Percentiles rank a stretch among this genome's conserved stretches.
Evolutionary conservation across 2,329 filamentous ascomycete genomes (phyloP).

Genomic region (Cercospora citrullina): DNA sequence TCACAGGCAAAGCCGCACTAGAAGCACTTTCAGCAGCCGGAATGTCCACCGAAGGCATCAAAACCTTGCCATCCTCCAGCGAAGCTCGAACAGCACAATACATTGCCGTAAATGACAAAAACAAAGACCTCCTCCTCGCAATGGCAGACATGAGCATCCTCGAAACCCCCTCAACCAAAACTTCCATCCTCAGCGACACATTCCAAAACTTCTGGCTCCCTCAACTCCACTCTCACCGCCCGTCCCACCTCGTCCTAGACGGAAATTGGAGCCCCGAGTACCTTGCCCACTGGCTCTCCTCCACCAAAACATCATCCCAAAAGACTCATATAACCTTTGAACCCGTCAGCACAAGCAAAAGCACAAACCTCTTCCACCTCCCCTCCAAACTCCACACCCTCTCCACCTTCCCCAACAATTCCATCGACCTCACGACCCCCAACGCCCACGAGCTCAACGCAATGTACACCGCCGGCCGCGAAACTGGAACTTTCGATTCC

Average conservation of each 20-base stretch:
- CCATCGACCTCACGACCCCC: slow-evolving; percentile 75
- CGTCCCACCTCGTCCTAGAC: slow-evolving; percentile 81
- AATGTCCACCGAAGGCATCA: slow-evolving; percentile 65
- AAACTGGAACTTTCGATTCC: slow-evolving; percentile 66
- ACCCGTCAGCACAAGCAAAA: slow-evolving; percentile 82
- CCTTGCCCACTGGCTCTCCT: slow-evolving; percentile 67
- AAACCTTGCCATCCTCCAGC: slow-evolving; percentile 42
- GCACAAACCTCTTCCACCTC: slow-evolving; percentile 63
- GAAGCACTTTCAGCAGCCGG: slow-evolving; percentile 63
- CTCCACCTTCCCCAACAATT: slow-evolving; percentile 58
- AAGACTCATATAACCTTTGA: slow-evolving; percentile 71
- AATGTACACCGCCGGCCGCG: slow-evolving; percentile 71
- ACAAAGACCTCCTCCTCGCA: slow-evolving; percentile 81
- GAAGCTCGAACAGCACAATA: slow-evolving; percentile 81
- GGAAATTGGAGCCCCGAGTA: slow-evolving; percentile 75
- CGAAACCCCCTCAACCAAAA: slow-evolving; percentile 40
- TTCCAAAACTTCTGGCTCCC: slow-evolving; percentile 61
- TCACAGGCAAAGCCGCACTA: slow-evolving; percentile 72
- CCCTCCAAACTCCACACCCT: slow-evolving; percentile 29
- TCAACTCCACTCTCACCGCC: slow-evolving; percentile 57
- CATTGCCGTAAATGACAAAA: slow-evolving; percentile 79
- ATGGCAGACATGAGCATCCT: slow-evolving; percentile 96
- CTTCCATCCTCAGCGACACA: slow-evolving; percentile 37
- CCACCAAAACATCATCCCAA: slow-evolving; percentile 54
- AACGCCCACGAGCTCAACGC: slow-evolving; percentile 79